These are phyloP conservation scores for Coelastrella sp. DNA, from an alignment of 139 green algal species.

Conservation along the genomic window DNA sequence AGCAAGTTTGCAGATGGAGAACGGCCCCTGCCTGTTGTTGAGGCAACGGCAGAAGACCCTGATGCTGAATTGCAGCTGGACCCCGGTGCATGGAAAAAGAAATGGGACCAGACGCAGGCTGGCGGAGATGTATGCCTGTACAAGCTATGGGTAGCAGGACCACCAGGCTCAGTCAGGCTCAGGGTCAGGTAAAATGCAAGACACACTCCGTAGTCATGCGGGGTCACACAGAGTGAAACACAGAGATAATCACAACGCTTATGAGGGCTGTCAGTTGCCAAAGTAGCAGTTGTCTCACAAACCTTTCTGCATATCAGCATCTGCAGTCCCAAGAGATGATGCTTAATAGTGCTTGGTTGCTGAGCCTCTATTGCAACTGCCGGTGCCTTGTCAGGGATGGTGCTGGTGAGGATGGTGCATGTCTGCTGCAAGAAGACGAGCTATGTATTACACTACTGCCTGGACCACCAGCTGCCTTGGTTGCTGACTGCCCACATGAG, in stretches of 20 bases:
- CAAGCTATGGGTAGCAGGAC: constrained; percentile 49
- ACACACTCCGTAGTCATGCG: too few relatives aligned
- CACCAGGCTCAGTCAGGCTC: constrained; percentile 32
- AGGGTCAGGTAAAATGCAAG: constrained; percentile 5
- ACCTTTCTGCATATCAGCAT: too few relatives aligned
- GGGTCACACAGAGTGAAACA: too few relatives aligned
- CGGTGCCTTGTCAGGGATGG: constrained; percentile 35
- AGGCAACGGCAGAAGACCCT: constrained; percentile 22
- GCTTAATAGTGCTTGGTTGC: neutral
- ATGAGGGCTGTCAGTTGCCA: too few relatives aligned
- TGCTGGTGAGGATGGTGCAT: constrained; percentile 45
- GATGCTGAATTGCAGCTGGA: constrained; percentile 33
- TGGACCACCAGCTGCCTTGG: constrained; percentile 57
- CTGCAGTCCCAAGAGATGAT: neutral
- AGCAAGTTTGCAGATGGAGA: neutral
- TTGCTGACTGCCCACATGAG: constrained; percentile 56
- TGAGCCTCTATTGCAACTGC: neutral
- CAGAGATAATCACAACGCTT: too few relatives aligned
- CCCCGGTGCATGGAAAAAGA: constrained; percentile 28
- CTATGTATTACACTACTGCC: constrained; percentile 62
- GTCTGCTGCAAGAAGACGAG: constrained; percentile 57
- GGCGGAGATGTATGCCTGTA: constrained; percentile 37
- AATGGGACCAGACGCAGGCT: constrained; percentile 53
- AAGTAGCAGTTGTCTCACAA: too few relatives aligned
- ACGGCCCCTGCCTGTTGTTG: neutral